Conservation (phyloP, 2,329 filamentous ascomycete species). For the Penicillium digitatum region DNA sequence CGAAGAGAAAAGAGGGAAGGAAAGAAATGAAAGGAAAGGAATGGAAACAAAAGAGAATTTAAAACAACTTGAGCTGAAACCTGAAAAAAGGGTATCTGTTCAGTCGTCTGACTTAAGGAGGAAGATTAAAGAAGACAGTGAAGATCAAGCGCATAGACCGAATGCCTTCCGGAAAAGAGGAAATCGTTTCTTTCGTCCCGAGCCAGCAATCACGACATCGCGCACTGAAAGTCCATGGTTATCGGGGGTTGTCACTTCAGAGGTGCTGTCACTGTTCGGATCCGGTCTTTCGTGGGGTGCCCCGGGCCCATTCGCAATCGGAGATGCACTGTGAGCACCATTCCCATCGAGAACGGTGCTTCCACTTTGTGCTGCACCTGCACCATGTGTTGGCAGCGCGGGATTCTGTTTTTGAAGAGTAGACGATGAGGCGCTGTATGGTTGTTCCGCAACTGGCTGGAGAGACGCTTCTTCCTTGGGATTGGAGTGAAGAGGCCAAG, state of each 20-base stretch:
- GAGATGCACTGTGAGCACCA: neutral
- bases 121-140: neutral
- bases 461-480: constrained; percentile 1
- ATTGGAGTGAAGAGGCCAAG: constrained; percentile 27
- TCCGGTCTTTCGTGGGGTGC: constrained; percentile 6
- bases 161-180: constrained; percentile 45
- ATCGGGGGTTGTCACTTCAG: constrained; percentile 15
- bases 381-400: neutral
- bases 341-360: constrained; percentile 11
- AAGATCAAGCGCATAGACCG: constrained; percentile 31
- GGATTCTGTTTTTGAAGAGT: neutral
- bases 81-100: neutral
- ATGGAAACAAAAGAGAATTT: constrained; percentile 10
- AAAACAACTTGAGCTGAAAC: neutral
- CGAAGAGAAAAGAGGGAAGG: constrained; percentile 2
- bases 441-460: constrained; percentile 11
- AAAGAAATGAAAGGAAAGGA: no score
- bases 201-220: constrained; percentile 34
- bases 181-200: constrained; percentile 46
- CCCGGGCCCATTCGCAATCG: constrained; percentile 9
- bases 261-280: constrained; percentile 11
- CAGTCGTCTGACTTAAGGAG: neutral
- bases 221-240: constrained; percentile 16
- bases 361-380: constrained; percentile 8
- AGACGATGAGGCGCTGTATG: constrained; percentile 5